Conservation (phyloP, 148 eudicot species). For the Cornus controversa region DNA sequence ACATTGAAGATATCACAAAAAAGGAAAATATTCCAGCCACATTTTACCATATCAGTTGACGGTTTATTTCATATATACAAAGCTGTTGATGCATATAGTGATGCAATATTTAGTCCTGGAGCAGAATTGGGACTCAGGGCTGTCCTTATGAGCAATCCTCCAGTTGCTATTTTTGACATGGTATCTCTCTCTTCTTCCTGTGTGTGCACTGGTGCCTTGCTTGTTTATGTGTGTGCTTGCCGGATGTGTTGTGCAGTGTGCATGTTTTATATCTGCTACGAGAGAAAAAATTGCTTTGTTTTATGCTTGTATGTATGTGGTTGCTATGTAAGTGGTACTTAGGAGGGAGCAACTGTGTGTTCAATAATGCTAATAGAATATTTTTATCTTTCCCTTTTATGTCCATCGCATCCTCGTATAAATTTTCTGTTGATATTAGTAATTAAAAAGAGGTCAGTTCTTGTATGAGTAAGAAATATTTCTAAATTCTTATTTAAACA, state of each 20-base stretch:
- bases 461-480: too few species aligned
- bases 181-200: constrained; percentile 33
- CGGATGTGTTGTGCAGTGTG: too few species aligned
- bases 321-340: too few species aligned
- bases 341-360: background rate
- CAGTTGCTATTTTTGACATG: constrained; percentile 44
- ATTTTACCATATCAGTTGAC: constrained; percentile 59
- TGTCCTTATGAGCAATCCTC: constrained; percentile 71
- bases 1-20: constrained; percentile 68
- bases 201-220: too few species aligned
- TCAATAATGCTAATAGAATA: background rate
- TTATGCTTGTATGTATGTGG: too few species aligned
- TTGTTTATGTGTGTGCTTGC: too few species aligned
- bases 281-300: too few species aligned
- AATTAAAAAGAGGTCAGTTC: too few species aligned
- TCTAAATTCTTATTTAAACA: too few species aligned
- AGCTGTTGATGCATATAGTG: constrained; percentile 37
- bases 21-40: constrained; percentile 58
- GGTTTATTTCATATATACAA: constrained; percentile 53
- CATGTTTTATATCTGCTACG: too few species aligned
- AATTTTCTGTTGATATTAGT: too few species aligned
- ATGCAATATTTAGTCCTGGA: constrained; percentile 25
- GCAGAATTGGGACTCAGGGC: constrained; percentile 61
- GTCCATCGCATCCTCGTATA: too few species aligned
- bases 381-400: background rate